Conservation (phyloP, 2,329 filamentous ascomycete genomes). For the Madurella fahalii region DNA sequence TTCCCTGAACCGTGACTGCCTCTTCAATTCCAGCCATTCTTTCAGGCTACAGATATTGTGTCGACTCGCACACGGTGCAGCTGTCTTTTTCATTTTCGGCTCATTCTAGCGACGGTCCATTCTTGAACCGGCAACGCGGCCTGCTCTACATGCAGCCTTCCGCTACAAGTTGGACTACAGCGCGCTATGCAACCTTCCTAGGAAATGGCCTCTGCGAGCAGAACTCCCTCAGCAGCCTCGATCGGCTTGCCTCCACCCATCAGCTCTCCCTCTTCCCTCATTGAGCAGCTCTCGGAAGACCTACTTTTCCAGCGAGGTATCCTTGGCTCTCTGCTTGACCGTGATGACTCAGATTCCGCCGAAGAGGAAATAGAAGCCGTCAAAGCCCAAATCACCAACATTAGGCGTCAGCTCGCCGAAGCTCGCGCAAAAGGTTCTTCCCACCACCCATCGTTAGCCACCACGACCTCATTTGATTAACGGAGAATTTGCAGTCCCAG, state of each 20-base stretch:
- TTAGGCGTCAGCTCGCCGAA: slow-evolving; percentile 32
- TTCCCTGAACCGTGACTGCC: too few species aligned
- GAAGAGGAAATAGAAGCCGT: slow-evolving; percentile 28
- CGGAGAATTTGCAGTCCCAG: neutral
- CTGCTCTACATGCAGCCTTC: neutral
- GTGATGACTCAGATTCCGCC: slow-evolving; percentile 23
- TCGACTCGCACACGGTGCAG: too few species aligned
- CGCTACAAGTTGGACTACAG: neutral
- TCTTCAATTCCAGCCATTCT: too few species aligned
- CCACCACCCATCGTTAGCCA: neutral
- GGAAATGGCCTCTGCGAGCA: slow-evolving; percentile 6
- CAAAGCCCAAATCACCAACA: slow-evolving; percentile 12
- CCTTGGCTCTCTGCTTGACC: slow-evolving; percentile 39
- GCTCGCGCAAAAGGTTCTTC: slow-evolving; percentile 12
- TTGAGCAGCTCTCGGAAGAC: slow-evolving; percentile 36
- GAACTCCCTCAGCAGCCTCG: slow-evolving; percentile 4
- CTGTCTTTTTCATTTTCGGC: too few species aligned
- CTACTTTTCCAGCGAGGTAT: slow-evolving; percentile 41
- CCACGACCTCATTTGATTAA: neutral
- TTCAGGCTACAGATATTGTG: too few species aligned
- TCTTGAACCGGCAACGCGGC: neutral
- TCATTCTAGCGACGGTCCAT: too few species aligned
- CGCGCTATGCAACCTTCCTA: neutral
- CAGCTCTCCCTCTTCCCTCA: neutral
- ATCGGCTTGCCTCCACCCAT: neutral